A percentile compares a stretch with the other conserved stretches of the same genome.
phyloP scores from a whole-genome alignment of 116 monocot genomes.

The Dioscorea cayenensis region DNA sequence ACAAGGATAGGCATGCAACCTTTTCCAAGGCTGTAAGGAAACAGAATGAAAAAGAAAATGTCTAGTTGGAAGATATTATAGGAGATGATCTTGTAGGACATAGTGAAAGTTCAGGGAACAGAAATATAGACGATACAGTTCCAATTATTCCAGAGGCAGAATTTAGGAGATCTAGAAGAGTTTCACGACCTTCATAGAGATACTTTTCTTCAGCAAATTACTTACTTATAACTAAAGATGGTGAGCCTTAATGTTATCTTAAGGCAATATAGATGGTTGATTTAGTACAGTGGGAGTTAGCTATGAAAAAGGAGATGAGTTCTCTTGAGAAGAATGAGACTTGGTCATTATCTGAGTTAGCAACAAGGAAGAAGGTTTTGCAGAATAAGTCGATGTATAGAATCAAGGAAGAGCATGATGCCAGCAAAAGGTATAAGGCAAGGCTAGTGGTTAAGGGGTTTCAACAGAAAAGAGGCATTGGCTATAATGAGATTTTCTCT shows the following conservation, averaged over 20 bases:
- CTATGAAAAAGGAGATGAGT: too few species aligned
- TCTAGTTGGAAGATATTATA: not conserved
- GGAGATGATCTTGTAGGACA: not conserved
- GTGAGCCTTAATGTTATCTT: conserved; percentile 1
- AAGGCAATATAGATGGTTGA: not conserved
- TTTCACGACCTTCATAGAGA: not conserved
- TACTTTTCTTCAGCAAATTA: not conserved
- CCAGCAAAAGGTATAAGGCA: too few species aligned
- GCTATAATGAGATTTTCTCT: too few species aligned
- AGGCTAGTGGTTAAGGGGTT: too few species aligned
- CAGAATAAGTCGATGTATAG: too few species aligned
- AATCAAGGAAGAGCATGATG: too few species aligned
- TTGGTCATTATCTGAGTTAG: too few species aligned
- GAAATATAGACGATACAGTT: not conserved
- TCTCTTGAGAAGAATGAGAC: too few species aligned
- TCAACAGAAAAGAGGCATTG: too few species aligned
- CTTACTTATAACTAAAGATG: not conserved
- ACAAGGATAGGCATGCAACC: not conserved
- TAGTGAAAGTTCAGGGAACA: not conserved
- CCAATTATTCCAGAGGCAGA: not conserved
- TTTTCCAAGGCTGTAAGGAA: not conserved
- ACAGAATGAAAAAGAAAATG: not conserved
- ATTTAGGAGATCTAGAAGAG: not conserved
- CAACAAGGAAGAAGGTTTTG: too few species aligned
- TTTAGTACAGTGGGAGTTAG: not conserved